Conservation (phyloP, 2,329 filamentous ascomycete species). For the Aspergillus thermomutatus region DNA sequence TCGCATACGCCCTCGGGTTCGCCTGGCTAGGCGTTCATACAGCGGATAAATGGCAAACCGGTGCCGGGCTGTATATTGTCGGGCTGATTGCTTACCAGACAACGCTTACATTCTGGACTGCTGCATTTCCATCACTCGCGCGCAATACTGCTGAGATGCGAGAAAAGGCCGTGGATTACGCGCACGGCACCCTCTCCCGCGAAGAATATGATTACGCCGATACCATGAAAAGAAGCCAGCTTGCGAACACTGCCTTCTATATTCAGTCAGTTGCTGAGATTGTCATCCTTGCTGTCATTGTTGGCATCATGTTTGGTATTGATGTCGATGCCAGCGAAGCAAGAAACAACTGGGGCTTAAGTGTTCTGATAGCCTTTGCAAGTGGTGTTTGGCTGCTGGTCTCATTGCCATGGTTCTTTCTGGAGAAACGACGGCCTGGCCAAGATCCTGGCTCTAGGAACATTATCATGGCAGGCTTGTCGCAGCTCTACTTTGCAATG, state of each 20-base stretch:
- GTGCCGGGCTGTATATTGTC: slow-evolving; percentile 63
- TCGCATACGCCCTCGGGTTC: slow-evolving; percentile 63
- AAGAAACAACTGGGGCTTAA: slow-evolving; percentile 65
- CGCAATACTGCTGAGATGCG: slow-evolving; percentile 53
- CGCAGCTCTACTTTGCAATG: slow-evolving; percentile 58
- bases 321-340: slow-evolving; percentile 56
- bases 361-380: slow-evolving; percentile 63
- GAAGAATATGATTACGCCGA: slow-evolving; percentile 61
- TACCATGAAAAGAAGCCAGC: slow-evolving; percentile 60
- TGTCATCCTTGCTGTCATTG: slow-evolving; percentile 60
- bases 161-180: slow-evolving; percentile 47
- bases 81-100: slow-evolving; percentile 65
- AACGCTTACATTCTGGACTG: slow-evolving; percentile 66
- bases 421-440: slow-evolving; percentile 56
- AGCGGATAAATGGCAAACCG: slow-evolving; percentile 57
- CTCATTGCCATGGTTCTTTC: slow-evolving; percentile 51
- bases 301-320: slow-evolving; percentile 61
- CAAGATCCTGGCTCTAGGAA: slow-evolving; percentile 48
- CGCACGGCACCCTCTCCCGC: slow-evolving; percentile 51
- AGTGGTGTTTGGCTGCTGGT: slow-evolving; percentile 63
- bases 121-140: slow-evolving; percentile 59
- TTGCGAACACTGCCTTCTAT: slow-evolving; percentile 63
- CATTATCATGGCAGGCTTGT: slow-evolving; percentile 57
- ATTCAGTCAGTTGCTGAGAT: slow-evolving; percentile 62
- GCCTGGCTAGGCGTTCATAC: slow-evolving; percentile 65